These are phyloP conservation scores for Talaromyces atroroseus DNA, from an alignment of 2,329 filamentous ascomycete genomes.

Conservation along the genomic window DNA sequence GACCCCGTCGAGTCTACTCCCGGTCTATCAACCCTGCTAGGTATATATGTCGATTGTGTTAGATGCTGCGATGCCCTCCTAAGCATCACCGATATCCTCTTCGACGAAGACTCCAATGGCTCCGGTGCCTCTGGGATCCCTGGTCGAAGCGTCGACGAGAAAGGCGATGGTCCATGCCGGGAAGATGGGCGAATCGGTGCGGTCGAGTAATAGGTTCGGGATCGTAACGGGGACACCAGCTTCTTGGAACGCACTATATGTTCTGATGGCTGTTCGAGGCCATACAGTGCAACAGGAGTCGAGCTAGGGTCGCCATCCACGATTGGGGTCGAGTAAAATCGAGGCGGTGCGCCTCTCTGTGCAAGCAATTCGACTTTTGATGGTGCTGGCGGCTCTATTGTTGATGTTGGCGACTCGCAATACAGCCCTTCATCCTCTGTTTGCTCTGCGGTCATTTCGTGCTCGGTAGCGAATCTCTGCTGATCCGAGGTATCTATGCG, in stretches of 20 bases:
- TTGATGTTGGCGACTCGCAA: constrained; percentile 1
- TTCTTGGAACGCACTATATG: not conserved
- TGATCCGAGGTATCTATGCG: constrained; percentile 2
- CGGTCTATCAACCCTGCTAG: not conserved
- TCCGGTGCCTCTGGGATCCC: not conserved
- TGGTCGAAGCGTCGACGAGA: not conserved
- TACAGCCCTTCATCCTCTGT: not conserved
- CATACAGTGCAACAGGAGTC: constrained; percentile 10
- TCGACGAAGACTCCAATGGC: not conserved
- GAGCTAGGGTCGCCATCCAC: not conserved
- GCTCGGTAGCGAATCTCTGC: constrained; percentile 4
- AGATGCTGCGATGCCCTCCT: not conserved
- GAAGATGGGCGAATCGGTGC: constrained; percentile 1
- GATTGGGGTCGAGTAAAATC: constrained; percentile 9
- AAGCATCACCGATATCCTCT: constrained; percentile 2
- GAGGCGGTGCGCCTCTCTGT: not conserved
- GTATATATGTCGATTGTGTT: not conserved
- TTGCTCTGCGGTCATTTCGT: not conserved
- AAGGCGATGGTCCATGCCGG: constrained; percentile 1
- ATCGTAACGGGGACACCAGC: not conserved
- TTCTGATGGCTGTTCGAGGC: constrained; percentile 11
- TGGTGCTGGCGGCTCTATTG: not conserved
- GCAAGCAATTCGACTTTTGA: not conserved
- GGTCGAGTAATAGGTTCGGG: not conserved
- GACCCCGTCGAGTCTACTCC: constrained; percentile 1